Percentiles rank a stretch among this genome's conserved stretches.
Evolutionary conservation across 2,329 filamentous ascomycete species (phyloP).

Genomic region (Aspergillus eucalypticola): DNA sequence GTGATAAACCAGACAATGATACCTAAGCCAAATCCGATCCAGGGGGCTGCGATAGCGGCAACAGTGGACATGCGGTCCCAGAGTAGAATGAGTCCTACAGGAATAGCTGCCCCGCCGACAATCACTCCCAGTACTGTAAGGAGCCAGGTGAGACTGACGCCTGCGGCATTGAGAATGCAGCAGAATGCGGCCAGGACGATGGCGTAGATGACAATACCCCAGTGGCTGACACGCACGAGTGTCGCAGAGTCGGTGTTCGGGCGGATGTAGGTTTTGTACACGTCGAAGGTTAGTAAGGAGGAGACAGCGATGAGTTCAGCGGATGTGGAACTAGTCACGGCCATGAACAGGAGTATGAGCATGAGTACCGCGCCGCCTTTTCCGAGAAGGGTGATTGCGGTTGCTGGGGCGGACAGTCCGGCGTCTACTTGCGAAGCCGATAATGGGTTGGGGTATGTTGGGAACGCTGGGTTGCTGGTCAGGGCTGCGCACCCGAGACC

Average conservation of each 20-base stretch:
- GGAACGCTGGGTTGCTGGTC: conserved; percentile 50
- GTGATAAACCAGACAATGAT: conserved; percentile 43
- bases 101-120: conserved; percentile 42
- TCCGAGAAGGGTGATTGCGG: conserved; percentile 38
- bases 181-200: conserved; percentile 46
- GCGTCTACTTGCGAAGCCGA: conserved; percentile 32
- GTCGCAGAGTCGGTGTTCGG: conserved; percentile 46
- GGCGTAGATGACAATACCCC: conserved; percentile 51
- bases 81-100: conserved; percentile 40
- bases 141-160: conserved; percentile 43
- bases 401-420: conserved; percentile 38
- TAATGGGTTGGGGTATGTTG: conserved; percentile 50
- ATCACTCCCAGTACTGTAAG: conserved; percentile 44
- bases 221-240: conserved; percentile 53
- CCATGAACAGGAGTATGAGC: conserved; percentile 42
- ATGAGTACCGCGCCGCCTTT: conserved; percentile 38
- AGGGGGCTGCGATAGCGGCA: conserved; percentile 38
- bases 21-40: conserved; percentile 36
- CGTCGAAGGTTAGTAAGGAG: conserved; percentile 55
- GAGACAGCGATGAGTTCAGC: conserved; percentile 55
- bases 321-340: conserved; percentile 48
- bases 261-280: conserved; percentile 54
- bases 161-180: conserved; percentile 39
- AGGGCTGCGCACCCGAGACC: conserved; percentile 49
- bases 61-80: conserved; percentile 44